Evolutionary conservation across 208 protist species (phyloP).

Genomic region (Lotmaria passim): DNA sequence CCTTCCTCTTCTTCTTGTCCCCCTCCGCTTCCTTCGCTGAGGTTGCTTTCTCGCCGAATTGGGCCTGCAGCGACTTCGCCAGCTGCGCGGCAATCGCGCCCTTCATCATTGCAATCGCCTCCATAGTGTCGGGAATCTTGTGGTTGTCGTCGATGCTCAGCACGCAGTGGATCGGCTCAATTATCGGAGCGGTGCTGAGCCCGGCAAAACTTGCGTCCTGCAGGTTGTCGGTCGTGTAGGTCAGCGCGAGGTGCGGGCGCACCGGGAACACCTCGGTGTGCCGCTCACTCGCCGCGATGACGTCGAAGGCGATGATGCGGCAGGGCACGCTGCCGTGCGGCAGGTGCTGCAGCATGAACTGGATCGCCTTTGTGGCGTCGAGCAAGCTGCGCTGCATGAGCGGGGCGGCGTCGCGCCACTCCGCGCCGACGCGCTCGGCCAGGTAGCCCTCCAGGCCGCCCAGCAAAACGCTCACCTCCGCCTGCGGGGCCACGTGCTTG

Average conservation of each 20-base stretch:
- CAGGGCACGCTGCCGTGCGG: slow-evolving; percentile 72
- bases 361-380: slow-evolving; percentile 63
- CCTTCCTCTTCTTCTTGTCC: slow-evolving; percentile 16
- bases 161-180: slow-evolving; percentile 82
- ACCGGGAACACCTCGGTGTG: slow-evolving; percentile 77
- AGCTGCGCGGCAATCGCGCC: slow-evolving; percentile 88
- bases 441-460: slow-evolving; percentile 70
- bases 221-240: slow-evolving; percentile 66
- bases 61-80: slow-evolving; percentile 66
- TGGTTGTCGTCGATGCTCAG: slow-evolving; percentile 84
- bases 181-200: slow-evolving; percentile 59
- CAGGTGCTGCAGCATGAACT: slow-evolving; percentile 66
- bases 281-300: slow-evolving; percentile 75
- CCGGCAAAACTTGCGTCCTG: slow-evolving; percentile 52
- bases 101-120: slow-evolving; percentile 87
- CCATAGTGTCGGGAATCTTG: slow-evolving; percentile 84
- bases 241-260: slow-evolving; percentile 81
- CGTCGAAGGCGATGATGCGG: slow-evolving; percentile 73
- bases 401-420: slow-evolving; percentile 75
- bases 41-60: slow-evolving; percentile 28
- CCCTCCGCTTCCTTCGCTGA: slow-evolving; percentile 7
- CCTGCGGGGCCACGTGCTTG: slow-evolving; percentile 44
- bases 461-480: slow-evolving; percentile 55
- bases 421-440: slow-evolving; percentile 68
- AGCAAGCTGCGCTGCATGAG: slow-evolving; percentile 64